Conservation (phyloP, 192 early-diverging fungal genomes). For the Backusella morwellensis region DNA sequence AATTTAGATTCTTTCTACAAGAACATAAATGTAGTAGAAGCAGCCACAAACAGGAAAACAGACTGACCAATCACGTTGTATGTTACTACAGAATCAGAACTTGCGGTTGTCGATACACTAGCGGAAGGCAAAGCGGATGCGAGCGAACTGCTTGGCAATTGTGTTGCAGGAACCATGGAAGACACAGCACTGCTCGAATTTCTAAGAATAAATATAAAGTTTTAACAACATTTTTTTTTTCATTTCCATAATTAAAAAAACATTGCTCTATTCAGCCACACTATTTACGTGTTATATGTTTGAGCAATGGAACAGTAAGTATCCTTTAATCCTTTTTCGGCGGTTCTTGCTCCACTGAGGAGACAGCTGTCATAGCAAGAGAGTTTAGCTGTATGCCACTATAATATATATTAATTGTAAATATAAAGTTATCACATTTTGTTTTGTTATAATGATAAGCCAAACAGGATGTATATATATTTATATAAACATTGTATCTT, state of each 20-base stretch:
- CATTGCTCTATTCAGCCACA: not conserved
- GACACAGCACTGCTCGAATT: not conserved
- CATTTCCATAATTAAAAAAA: not conserved
- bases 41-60: not conserved
- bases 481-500: not conserved
- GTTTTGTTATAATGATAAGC: not conserved
- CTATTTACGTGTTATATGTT: constrained; percentile 10
- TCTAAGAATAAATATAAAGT: not conserved
- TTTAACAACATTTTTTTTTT: not conserved
- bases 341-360: not conserved
- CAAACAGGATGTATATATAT: not conserved
- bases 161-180: not conserved
- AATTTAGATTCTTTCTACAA: not conserved
- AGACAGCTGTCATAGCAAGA: constrained; percentile 31
- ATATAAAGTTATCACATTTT: not conserved
- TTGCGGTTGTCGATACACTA: not conserved
- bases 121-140: not conserved
- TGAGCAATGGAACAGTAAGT: constrained; percentile 19
- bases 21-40: not conserved
- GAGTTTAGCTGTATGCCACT: constrained; percentile 29
- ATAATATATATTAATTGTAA: not conserved
- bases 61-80: not conserved
- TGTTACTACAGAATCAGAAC: not conserved
- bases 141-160: not conserved
- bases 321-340: not conserved